A percentile compares a stretch with the other conserved stretches of the same genome.
These are phyloP conservation scores for Trametes hirsuta DNA, from an alignment of 1,284 basidiomycete genomes.

Conservation along the genomic window DNA sequence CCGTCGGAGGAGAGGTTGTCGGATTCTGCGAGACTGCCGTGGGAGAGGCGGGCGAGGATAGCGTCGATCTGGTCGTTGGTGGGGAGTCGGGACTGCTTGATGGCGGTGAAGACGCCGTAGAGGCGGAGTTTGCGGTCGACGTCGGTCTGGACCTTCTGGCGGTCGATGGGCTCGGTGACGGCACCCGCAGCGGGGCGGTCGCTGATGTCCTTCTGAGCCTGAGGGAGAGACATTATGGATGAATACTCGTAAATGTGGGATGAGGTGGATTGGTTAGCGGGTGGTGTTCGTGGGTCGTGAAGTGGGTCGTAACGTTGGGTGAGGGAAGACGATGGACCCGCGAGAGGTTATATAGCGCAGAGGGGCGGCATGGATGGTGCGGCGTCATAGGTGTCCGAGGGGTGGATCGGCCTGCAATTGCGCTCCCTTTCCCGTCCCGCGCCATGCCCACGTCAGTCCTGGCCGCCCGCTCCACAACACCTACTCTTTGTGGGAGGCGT, in stretches of 20 bases:
- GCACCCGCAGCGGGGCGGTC: slow-evolving; percentile 51
- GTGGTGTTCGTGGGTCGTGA: slow-evolving; percentile 7
- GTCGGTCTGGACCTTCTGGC: slow-evolving; percentile 54
- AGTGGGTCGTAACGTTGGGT: slow-evolving; percentile 12
- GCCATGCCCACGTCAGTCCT: slow-evolving; percentile 16
- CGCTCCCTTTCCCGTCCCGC: background rate
- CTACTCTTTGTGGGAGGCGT: background rate
- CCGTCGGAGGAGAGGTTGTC: slow-evolving; percentile 77
- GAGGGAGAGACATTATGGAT: slow-evolving; percentile 62
- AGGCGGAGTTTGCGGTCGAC: slow-evolving; percentile 71
- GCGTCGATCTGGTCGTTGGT: slow-evolving; percentile 81
- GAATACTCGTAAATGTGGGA: background rate
- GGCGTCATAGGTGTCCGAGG: slow-evolving; percentile 12
- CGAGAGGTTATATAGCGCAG: slow-evolving; percentile 1
- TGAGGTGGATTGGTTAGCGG: slow-evolving; percentile 4
- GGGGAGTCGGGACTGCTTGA: slow-evolving; percentile 79
- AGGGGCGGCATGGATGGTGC: background rate
- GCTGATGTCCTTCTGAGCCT: slow-evolving; percentile 60
- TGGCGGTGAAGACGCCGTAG: slow-evolving; percentile 79
- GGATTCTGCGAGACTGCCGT: slow-evolving; percentile 67
- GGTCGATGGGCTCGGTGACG: slow-evolving; percentile 63
- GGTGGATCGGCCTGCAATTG: background rate
- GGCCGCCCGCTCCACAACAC: slow-evolving; percentile 1
- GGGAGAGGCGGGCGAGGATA: slow-evolving; percentile 68
- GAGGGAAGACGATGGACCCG: background rate